Percentiles rank a stretch among this genome's conserved stretches.
Conservation (phyloP, 1,284 basidiomycete species). For the Trametes polyzona region DNA sequence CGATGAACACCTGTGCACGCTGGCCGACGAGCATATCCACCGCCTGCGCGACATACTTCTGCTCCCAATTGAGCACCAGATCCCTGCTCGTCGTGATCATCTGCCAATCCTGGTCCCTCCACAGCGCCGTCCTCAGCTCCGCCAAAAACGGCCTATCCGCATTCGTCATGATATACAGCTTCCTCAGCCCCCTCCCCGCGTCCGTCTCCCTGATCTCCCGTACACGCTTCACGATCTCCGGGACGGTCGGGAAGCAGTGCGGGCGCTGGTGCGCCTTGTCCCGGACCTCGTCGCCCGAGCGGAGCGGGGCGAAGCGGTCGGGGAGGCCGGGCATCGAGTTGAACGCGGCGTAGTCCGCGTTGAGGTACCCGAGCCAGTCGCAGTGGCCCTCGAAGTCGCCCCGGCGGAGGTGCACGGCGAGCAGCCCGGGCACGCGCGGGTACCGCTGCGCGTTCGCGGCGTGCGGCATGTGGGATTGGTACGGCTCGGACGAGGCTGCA, state of each 20-base stretch:
- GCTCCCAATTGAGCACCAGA: slow-evolving; percentile 40
- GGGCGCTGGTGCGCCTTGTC: slow-evolving; percentile 38
- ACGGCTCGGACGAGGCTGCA: slow-evolving; percentile 12
- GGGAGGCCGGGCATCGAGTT: slow-evolving; percentile 44
- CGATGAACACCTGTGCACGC: slow-evolving; percentile 47
- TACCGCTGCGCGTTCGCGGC: slow-evolving; percentile 24
- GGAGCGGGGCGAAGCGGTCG: slow-evolving; percentile 42
- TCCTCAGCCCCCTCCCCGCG: slow-evolving; percentile 33
- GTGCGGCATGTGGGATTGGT: slow-evolving; percentile 14
- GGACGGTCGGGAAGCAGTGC: slow-evolving; percentile 54
- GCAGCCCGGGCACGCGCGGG: slow-evolving; percentile 42
- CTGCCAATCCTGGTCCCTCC: slow-evolving; percentile 27
- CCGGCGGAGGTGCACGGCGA: slow-evolving; percentile 63
- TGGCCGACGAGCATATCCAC: slow-evolving; percentile 51
- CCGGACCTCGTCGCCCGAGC: slow-evolving; percentile 25
- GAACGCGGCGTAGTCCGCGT: slow-evolving; percentile 46
- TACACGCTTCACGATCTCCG: slow-evolving; percentile 48
- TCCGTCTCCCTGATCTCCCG: slow-evolving; percentile 38
- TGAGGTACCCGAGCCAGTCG: slow-evolving; percentile 45
- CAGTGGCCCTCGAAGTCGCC: slow-evolving; percentile 66
- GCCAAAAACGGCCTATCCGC: slow-evolving; percentile 41
- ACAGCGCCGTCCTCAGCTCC: slow-evolving; percentile 47
- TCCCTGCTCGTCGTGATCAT: slow-evolving; percentile 41
- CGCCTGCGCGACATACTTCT: slow-evolving; percentile 42
- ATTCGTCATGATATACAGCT: slow-evolving; percentile 62